These are phyloP conservation scores for Chaetoceros muelleri DNA, from an alignment of 108 stramenopile species.

Conservation along the genomic window DNA sequence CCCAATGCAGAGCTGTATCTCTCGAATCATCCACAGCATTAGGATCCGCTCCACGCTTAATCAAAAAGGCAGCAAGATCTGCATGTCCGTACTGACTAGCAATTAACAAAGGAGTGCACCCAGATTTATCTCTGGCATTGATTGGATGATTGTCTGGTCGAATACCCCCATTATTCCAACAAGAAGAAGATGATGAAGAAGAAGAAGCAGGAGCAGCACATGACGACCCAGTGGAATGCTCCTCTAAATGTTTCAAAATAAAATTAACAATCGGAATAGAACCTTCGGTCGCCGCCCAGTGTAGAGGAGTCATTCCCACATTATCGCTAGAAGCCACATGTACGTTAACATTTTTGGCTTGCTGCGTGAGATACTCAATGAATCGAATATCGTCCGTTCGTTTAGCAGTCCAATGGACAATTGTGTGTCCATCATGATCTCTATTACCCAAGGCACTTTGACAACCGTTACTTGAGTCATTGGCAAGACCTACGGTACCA, in stretches of 20 bases:
- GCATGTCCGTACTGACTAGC: slow-evolving; percentile 93
- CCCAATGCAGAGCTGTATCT: slow-evolving; percentile 96
- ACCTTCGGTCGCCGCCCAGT: slow-evolving; percentile 94
- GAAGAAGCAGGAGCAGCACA: slow-evolving; percentile 6
- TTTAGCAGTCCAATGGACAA: slow-evolving; percentile 93
- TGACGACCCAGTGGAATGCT: slow-evolving; percentile 13
- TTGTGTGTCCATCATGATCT: slow-evolving; percentile 55
- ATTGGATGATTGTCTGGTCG: slow-evolving; percentile 16
- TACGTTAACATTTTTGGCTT: slow-evolving; percentile 19
- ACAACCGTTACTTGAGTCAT: too few relatives aligned
- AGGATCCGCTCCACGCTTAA: slow-evolving; percentile 71
- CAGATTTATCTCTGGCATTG: slow-evolving; percentile 55
- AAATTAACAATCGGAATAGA: slow-evolving; percentile 60
- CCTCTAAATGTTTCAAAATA: slow-evolving; percentile 50
- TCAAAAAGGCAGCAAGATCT: slow-evolving; percentile 77
- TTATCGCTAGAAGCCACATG: slow-evolving; percentile 41
- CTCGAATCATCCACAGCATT: slow-evolving; percentile 60
- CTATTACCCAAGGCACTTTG: neutral
- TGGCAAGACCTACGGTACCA: too few relatives aligned
- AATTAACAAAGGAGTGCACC: slow-evolving; percentile 87
- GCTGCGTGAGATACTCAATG: slow-evolving; percentile 41
- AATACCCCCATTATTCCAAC: slow-evolving; percentile 17
- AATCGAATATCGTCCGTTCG: slow-evolving; percentile 69
- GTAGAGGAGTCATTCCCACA: slow-evolving; percentile 89
- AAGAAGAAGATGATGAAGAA: slow-evolving; percentile 8